Evolutionary conservation across 2,329 filamentous ascomycete species (phyloP), one percentile per base, ranked within the genome.

Genomic region (Penicillium sp.): DNA sequence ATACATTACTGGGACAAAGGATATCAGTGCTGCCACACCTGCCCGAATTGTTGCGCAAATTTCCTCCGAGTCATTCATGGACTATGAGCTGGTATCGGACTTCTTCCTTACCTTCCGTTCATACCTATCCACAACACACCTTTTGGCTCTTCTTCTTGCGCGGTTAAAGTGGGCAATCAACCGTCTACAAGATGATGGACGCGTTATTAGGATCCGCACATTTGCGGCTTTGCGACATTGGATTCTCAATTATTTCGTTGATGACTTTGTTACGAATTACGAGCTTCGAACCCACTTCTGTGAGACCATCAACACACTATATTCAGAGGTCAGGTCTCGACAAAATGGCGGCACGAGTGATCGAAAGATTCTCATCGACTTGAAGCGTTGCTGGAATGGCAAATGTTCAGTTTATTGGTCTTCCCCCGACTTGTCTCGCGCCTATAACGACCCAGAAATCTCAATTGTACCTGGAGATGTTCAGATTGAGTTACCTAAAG

Each of bases 331-430:
- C 35, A 81, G 78, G 53, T 73, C 75, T 48, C 78, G 83, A 52
- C 71, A 77, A 52, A 79, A 81, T 61, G 78, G 81, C 43, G 83
- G 84, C 35, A 80, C 79, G 53, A 86, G 85, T 48, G 86, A 89
- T 67, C 74, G 96, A 58, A 97, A 97, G 74, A 96, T 97, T 63
- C 81, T 99, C 36, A 87, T 89, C 31, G 94, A 99, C 75, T 79
- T 99, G 61, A 99, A 99, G 75, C 96, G 96, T 72, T 97, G 94
- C 72, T 99, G 94, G 94, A 88, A 93, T 72, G 85, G 93, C 51
- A 90, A 94, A 21, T 97, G 93, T 72, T 87, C 89, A 0, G 78
- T 93, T 55, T 96, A 93, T 72, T 99, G 94, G 93, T 90, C 96
- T 61, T 84, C 83, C 0, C 80, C 86, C 0, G 85, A 90, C 47